Conservation (phyloP, 202 grass and related monocot species). For the Schoenoplectus tabernaemontani region DNA sequence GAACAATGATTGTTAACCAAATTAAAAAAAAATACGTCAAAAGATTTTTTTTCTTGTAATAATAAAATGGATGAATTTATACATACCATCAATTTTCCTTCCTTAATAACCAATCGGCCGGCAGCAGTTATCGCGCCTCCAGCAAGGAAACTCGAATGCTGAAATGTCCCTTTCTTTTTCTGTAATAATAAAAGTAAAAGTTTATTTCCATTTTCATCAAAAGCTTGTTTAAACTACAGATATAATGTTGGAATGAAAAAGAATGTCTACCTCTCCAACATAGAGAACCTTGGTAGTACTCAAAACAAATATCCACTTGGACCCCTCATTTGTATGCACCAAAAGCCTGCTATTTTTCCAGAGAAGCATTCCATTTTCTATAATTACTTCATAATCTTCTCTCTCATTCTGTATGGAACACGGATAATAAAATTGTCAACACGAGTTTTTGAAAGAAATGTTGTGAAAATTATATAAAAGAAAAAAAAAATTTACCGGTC, state of each 20-base stretch:
- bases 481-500: constrained; percentile 51
- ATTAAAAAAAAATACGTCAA: not conserved
- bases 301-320: constrained; percentile 96
- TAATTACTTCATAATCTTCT: constrained; percentile 65
- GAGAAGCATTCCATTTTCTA: constrained; percentile 53
- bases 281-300: constrained; percentile 67
- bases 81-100: constrained; percentile 63
- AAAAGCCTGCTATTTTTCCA: constrained; percentile 42
- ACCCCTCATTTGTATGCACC: constrained; percentile 60
- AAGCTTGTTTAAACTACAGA: not conserved
- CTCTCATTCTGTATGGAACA: constrained; percentile 63
- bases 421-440: not conserved
- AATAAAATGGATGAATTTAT: not conserved
- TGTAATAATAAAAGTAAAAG: constrained; percentile 25
- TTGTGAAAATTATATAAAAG: not conserved
- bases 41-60: not conserved
- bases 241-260: not conserved
- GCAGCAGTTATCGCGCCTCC: constrained; percentile 85
- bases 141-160: constrained; percentile 92
- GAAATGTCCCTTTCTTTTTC: constrained; percentile 97
- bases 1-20: not conserved
- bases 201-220: not conserved
- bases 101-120: constrained; percentile 78
- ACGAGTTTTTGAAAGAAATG: not conserved
- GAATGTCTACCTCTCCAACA: constrained; percentile 65